Evolutionary conservation across 2,329 filamentous ascomycete species (phyloP), one percentile per base, ranked within the genome.

Genomic region (Byssochlamys sp.): DNA sequence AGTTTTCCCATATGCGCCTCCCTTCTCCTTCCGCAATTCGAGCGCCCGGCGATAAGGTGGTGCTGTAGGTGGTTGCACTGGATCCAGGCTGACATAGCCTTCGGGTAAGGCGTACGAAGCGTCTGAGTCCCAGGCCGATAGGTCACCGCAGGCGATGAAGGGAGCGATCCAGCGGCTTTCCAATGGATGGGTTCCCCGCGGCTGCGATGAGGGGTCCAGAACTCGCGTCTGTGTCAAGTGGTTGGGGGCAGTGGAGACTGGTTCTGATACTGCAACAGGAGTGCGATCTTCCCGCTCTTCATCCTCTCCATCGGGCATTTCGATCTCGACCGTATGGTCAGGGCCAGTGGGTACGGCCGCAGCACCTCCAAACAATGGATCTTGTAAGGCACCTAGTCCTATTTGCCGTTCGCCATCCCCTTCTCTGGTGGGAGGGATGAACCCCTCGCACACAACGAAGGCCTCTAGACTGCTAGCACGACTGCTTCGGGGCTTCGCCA

Each of bases 381-480:
- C 71, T 55, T 71, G 70, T 55, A 74, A 63, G 2, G 71, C 66
- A 3, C 68, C 67, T 60, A 70, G 39, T 7, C 39, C 56, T 51
- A 52, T 58, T 29, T 64, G 54, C 80, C 80, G 0, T 75, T 72
- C 10, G 78, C 69, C 0, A 24, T 78, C 80, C 55, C 81, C 79
- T 9, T 75, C 71, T 45, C 75, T 68, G 1, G 75, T 64, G 1
- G 73, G 74, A 0, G 92, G 91, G 2, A 90, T 91, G 70, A 97
- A 99, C 60, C 91, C 89, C 65, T 95, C 82, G 71, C 94, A 96
- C 14, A 99, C 92, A 52, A 99, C 89, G 65, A 99, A 99, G 0
- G 94, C 92, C 72, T 99, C 94, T 24, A 99, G 86, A 73, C 91
- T 96, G 73, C 92, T 97, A 1, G 92, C 94, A n/a, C 94, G 83